Evolutionary conservation across 1,139 yeast genomes (phyloP).

Genomic region (Magnusiomyces magnusii): DNA sequence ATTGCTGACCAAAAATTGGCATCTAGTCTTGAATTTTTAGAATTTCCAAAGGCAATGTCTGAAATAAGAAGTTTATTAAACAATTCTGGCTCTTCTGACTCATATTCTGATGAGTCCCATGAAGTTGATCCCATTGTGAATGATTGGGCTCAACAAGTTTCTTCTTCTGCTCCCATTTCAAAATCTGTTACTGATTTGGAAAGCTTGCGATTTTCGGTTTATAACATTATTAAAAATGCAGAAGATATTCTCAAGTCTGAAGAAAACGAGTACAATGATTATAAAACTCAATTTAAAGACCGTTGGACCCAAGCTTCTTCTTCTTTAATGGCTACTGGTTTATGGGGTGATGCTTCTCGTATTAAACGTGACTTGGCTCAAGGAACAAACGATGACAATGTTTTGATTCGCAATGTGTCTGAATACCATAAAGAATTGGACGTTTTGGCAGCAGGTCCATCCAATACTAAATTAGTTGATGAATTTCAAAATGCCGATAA

Average conservation of each 20-base stretch:
- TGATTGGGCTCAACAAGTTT: conserved; percentile 33
- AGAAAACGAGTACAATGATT: conserved; percentile 31
- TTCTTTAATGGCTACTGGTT: conserved; percentile 28
- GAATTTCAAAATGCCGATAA: conserved; percentile 23
- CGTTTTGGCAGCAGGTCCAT: conserved; percentile 32
- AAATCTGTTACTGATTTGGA: conserved; percentile 18
- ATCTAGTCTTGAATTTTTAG: conserved; percentile 72
- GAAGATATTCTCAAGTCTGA: conserved; percentile 37
- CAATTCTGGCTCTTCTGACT: conserved; percentile 11
- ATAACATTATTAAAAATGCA: conserved; percentile 33
- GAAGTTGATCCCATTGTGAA: conserved; percentile 26
- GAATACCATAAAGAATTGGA: conserved; percentile 35
- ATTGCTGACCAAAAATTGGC: conserved; percentile 71
- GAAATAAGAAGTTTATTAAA: conserved; percentile 34
- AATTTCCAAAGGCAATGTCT: conserved; percentile 60
- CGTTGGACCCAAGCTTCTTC: conserved; percentile 38
- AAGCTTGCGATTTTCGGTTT: conserved; percentile 18
- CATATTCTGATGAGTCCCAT: conserved; percentile 12
- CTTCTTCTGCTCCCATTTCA: conserved; percentile 13
- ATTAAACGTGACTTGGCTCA: conserved; percentile 59
- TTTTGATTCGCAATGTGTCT: conserved; percentile 41
- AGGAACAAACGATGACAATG: conserved; percentile 60
- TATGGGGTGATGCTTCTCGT: conserved; percentile 47
- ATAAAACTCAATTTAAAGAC: conserved; percentile 33
- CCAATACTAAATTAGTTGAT: conserved; percentile 25